Base-by-base conservation (phyloP, 306 rosid genomes). In the Malus asiatica region DNA sequence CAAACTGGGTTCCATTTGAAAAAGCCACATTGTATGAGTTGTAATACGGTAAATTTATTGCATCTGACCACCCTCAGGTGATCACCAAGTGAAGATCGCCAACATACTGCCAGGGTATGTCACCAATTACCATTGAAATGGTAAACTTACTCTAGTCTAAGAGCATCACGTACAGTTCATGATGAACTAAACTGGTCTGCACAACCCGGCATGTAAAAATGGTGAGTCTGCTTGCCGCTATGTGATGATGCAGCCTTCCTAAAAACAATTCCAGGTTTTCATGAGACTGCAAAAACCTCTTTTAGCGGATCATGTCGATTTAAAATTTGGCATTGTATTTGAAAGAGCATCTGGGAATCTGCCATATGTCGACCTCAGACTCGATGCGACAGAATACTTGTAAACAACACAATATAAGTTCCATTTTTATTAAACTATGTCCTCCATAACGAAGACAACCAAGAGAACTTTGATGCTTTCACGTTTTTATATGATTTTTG, bases 371-470 rank as follows among this genome's bases (percentile, higher is more conserved):
- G 83, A 74, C 33, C 59, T 78, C 72, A 44, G 53, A 70, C 65
- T 57, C 73, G 70, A 81, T 78, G 79, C n/a, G 66, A 76, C 66
- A 68, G 77, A 80, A 68, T 77, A 48, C 45, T 82, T 57, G 63
- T 82, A 70, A 52, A 76, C 5, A 30, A 65, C 18, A 35, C 72
- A 83, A 84, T 85, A 63, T 75, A 44, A n/a, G 27, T 58, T 60
- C 74, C 45, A 30, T 53, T 32, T 32, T 32, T 68, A 58, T 79
- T 75, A 70, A 75, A 65, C 76, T 16, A 69, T 83, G 92, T 84
- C 90, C 70, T 77, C 87, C 86, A 72, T 81, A 75, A 88, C 87
- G 87, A 84, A 70, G 87, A 86, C 95, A 88, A 85, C 82, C 70
- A 75, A 76, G 85, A 83, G 82, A 85, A 74, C 72, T 72, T 81